Percentiles rank a stretch among this genome's conserved stretches.
Conservation (phyloP, 768 basidiomycete species). For the Suillus occidentalis region DNA sequence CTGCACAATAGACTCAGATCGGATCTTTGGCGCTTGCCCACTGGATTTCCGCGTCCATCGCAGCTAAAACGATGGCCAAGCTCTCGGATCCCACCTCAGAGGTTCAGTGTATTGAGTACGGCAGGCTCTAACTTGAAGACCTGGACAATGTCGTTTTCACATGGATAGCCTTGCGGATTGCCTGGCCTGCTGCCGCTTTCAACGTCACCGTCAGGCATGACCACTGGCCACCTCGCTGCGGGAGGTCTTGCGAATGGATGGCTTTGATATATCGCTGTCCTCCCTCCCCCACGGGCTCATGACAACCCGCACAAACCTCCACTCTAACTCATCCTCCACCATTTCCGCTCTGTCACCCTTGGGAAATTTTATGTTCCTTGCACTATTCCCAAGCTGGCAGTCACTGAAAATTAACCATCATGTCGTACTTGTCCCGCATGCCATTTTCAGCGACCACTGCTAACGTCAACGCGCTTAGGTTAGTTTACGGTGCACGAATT, state of each 20-base stretch:
- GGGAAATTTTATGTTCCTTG: no score
- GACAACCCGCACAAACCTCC: slow-evolving; percentile 47
- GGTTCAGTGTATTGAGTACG: slow-evolving; percentile 39
- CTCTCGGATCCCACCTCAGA: neutral
- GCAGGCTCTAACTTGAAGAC: slow-evolving; percentile 45
- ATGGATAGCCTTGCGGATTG: slow-evolving; percentile 46
- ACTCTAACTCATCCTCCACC: slow-evolving; percentile 50
- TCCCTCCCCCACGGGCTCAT: slow-evolving; percentile 55
- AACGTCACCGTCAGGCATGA: slow-evolving; percentile 22
- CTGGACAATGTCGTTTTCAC: slow-evolving; percentile 58
- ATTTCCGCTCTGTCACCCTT: slow-evolving; percentile 11
- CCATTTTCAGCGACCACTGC: no score
- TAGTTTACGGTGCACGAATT: no score
- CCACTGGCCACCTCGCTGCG: slow-evolving; percentile 30
- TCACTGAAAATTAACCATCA: no score
- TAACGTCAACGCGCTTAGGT: no score
- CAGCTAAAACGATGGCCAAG: no score
- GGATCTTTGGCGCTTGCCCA: slow-evolving; percentile 40
- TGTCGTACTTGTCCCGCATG: no score
- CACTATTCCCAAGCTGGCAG: no score
- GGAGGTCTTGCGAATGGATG: slow-evolving; percentile 36
- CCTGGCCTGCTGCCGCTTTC: slow-evolving; percentile 13
- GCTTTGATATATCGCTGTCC: slow-evolving; percentile 38
- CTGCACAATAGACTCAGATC: slow-evolving; percentile 24
- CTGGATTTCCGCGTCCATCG: slow-evolving; percentile 26